Percentiles rank a stretch among this genome's conserved stretches.
phyloP scores from a whole-genome alignment of 2,329 filamentous ascomycete species.

The Epichloe gansuensis region DNA sequence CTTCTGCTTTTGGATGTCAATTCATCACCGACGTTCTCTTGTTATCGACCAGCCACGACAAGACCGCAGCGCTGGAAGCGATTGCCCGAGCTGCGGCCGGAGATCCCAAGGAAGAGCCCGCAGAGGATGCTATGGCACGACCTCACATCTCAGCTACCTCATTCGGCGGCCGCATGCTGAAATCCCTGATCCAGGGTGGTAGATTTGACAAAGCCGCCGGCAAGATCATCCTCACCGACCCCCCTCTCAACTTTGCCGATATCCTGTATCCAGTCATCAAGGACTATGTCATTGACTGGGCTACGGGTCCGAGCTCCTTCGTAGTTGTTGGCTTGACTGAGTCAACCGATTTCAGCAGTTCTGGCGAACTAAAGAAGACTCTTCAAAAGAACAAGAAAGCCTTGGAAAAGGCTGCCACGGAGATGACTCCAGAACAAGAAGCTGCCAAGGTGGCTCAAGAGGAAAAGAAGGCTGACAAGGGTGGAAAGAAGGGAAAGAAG shows the following conservation, averaged over 20 bases:
- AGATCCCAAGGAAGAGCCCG: conserved; percentile 31
- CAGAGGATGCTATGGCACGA: conserved; percentile 27
- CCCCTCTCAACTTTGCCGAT: conserved; percentile 67
- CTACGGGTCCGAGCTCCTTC: conserved; percentile 73
- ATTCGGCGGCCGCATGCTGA: conserved; percentile 70
- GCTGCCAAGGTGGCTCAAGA: conserved; percentile 36
- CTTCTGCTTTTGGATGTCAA: conserved; percentile 74
- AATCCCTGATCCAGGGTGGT: conserved; percentile 80
- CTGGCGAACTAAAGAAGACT: conserved; percentile 51
- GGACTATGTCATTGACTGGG: conserved; percentile 66
- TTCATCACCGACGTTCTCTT: conserved; percentile 75
- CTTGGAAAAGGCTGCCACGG: conserved; percentile 53
- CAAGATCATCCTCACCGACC: conserved; percentile 56
- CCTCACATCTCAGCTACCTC: conserved; percentile 48
- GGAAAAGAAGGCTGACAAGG: conserved; percentile 30
- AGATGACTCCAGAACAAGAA: conserved; percentile 42
- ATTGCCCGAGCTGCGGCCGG: conserved; percentile 50
- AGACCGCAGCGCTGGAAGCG: conserved; percentile 59
- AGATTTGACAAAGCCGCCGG: conserved; percentile 67
- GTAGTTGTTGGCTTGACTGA: conserved; percentile 74
- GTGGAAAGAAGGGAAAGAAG: conserved; percentile 28
- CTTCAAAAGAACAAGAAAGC: conserved; percentile 62
- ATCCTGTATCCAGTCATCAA: conserved; percentile 73
- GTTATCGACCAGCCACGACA: conserved; percentile 55
- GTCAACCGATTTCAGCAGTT: conserved; percentile 54